A percentile compares a stretch with the other conserved stretches of the same genome.
Conservation (phyloP, 345 rosid species). For the Sapria himalayana region DNA sequence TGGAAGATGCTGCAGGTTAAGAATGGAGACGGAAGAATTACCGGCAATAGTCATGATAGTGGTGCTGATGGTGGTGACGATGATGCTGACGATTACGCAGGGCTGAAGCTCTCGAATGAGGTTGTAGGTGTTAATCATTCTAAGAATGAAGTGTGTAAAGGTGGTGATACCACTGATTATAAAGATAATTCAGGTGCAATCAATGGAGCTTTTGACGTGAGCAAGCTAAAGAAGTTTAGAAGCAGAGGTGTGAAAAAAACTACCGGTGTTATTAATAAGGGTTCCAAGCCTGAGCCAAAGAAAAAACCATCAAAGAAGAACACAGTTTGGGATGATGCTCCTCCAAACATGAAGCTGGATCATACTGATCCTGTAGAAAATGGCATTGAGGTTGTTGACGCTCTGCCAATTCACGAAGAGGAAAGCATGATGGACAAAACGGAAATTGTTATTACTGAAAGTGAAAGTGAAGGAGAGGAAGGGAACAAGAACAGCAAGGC, state of each 20-base stretch:
- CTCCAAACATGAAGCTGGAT: conserved; percentile 55
- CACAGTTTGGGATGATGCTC: conserved; percentile 88
- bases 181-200: conserved; percentile 65
- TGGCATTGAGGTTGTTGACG: conserved; percentile 29
- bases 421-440: conserved; percentile 98
- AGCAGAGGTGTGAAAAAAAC: conserved; percentile 79
- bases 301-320: conserved; percentile 65
- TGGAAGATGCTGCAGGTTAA: conserved; percentile 42
- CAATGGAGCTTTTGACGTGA: conserved; percentile 62
- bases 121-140: conserved; percentile 28
- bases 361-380: conserved; percentile 52
- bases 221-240: conserved; percentile 70
- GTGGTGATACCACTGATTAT: conserved; percentile 32
- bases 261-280: conserved; percentile 52
- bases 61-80: conserved; percentile 25
- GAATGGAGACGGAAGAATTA: conserved; percentile 42
- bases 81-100: conserved; percentile 28
- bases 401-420: conserved; percentile 65
- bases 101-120: conserved; percentile 38
- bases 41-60: conserved; percentile 18
- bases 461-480: conserved; percentile 63
- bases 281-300: conserved; percentile 52
- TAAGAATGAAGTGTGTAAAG: conserved; percentile 22
- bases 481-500: conserved; percentile 39
- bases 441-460: conserved; percentile 71